Percentiles rank a stretch among this genome's conserved stretches.
These are phyloP conservation scores for Saccharomycopsis guyanensis DNA, from an alignment of 805 yeast genomes.

Conservation along the genomic window DNA sequence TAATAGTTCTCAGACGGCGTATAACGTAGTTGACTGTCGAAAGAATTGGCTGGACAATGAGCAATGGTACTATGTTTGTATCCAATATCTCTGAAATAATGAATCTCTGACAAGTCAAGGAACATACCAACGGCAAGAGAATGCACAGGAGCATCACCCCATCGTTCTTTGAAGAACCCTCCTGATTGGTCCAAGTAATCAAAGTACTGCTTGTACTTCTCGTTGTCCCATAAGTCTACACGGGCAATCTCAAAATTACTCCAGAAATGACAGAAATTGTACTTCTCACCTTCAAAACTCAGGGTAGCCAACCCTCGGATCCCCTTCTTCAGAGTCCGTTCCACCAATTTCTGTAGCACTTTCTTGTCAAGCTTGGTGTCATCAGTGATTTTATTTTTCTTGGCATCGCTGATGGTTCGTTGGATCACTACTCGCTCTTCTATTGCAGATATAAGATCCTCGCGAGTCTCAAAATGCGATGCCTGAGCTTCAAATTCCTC, in stretches of 20 bases:
- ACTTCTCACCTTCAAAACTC: slow-evolving; percentile 57
- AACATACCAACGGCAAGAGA: slow-evolving; percentile 78
- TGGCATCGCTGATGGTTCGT: slow-evolving; percentile 13
- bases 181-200: slow-evolving; percentile 59
- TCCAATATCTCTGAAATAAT: slow-evolving; percentile 90
- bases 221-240: slow-evolving; percentile 63
- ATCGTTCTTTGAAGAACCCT: slow-evolving; percentile 85
- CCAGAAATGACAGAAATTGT: slow-evolving; percentile 85
- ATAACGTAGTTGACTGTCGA: slow-evolving; percentile 43
- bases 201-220: slow-evolving; percentile 60
- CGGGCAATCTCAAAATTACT: slow-evolving; percentile 88
- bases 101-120: slow-evolving; percentile 61
- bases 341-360: slow-evolving; percentile 33
- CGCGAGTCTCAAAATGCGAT: slow-evolving; percentile 17
- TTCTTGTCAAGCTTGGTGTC: slow-evolving; percentile 27
- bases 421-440: slow-evolving; percentile 25
- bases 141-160: slow-evolving; percentile 98
- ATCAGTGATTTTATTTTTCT: slow-evolving; percentile 21
- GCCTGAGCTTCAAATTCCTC: slow-evolving; percentile 25
- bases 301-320: slow-evolving; percentile 38
- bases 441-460: slow-evolving; percentile 26
- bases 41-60: slow-evolving; percentile 76
- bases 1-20: slow-evolving; percentile 29
- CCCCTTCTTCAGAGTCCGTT: slow-evolving; percentile 30
- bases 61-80: slow-evolving; percentile 72